Evolutionary conservation across 768 basidiomycete species (phyloP).

Genomic region (Mrakia hoshinonis): DNA sequence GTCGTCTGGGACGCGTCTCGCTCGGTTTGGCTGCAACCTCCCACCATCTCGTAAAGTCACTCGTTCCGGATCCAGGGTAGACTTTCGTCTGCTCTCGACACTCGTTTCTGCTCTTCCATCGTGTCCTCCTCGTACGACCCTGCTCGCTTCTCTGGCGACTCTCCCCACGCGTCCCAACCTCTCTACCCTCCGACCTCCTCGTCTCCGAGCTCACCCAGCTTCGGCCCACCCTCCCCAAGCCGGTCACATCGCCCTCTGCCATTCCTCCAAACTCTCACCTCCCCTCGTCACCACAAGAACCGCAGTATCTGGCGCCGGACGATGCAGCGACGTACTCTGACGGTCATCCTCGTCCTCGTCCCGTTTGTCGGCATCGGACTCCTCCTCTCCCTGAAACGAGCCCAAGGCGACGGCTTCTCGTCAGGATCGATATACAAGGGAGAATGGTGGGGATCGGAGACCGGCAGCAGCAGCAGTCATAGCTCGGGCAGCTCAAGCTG

Average conservation of each 20-base stretch:
- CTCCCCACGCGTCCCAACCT: background rate
- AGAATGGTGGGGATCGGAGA: background rate
- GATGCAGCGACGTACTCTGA: constrained; percentile 5
- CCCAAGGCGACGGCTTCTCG: background rate
- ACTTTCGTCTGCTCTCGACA: too few species aligned
- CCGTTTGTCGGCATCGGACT: background rate
- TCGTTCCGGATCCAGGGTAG: too few species aligned
- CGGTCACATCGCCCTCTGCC: background rate
- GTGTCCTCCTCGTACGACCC: too few species aligned
- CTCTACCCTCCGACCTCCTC: background rate
- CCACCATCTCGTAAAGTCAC: too few species aligned
- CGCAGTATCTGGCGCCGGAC: background rate
- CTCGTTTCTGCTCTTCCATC: too few species aligned
- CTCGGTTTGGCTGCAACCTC: too few species aligned
- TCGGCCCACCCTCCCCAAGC: background rate
- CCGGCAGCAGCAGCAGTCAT: background rate
- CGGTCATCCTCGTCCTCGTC: constrained; percentile 6
- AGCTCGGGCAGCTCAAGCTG: background rate
- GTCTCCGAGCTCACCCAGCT: background rate
- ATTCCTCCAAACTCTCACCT: background rate
- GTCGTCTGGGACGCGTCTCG: too few species aligned
- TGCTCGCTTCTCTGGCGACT: too few species aligned
- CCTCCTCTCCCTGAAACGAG: background rate
- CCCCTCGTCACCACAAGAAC: background rate
- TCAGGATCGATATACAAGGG: background rate